Base-by-base conservation (phyloP, 163 green algal genomes). In the Prototheca wickerhamii region DNA sequence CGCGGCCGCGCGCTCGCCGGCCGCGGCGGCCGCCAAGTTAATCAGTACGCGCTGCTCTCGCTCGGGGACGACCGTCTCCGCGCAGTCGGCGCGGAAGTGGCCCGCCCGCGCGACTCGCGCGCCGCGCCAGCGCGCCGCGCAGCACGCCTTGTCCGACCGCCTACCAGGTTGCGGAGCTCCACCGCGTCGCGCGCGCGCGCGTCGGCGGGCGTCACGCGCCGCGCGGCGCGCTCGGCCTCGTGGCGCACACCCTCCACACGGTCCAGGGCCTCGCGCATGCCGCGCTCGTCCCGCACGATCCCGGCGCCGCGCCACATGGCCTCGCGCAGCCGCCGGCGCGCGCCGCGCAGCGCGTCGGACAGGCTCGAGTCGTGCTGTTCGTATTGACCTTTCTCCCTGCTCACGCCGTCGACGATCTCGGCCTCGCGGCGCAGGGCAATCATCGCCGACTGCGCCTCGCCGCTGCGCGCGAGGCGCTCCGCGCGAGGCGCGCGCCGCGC, bases 111-210 rank as follows among this genome's bases (percentile, higher is more conserved):
- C 17, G 58, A 73, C 59, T 81, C 75, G 63, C 63, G 29, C 63
- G 64, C 37, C 81, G 77, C 40, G 69, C 62, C 60, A 87, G 66
- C 20, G 78, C 81, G 25, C 42, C 65, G 28, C 35, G 60, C 57
- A 86, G 60, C 58, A 87, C 76, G 33, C 76, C 66, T 59, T 80
- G 70, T 12, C 74, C 81, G n/a, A 85, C 77, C 8, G 80, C 87
- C 1, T n/a, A 79, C 80, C 46, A 95, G 65, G 79, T 96, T 96
- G 40, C 80, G 67, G 58, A 96, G 75, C 84, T 96, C 89, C 30
- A 88, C 61, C 52, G 90, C 58, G 60, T 80, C 75, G 34, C 74
- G 4, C 32, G 12, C 21, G 10, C 7, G 50, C 50, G 50, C n/a
- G 20, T 17, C 10, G 23, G 50, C 55, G 31, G 31, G 21, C 55